A percentile compares a stretch with the other conserved stretches of the same genome.
phyloP scores from a whole-genome alignment of 306 rosid genomes.

The Sicyos baderoa region DNA sequence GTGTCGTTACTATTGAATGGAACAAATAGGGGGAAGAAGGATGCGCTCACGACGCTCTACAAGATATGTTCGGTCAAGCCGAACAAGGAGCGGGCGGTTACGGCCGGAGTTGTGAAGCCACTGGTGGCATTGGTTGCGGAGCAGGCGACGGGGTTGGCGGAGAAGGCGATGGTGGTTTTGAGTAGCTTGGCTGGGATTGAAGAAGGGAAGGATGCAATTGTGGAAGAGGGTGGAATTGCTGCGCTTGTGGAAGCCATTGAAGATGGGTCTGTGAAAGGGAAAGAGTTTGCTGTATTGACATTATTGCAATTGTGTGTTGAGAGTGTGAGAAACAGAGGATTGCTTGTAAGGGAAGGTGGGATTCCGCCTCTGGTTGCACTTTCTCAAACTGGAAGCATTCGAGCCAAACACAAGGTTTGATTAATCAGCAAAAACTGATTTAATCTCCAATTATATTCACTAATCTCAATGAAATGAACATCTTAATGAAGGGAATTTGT shows the following conservation, averaged over 20 bases:
- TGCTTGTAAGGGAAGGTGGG: conserved; percentile 87
- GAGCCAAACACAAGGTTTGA: conserved; percentile 81
- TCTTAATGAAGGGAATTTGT: background rate
- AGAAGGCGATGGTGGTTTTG: conserved; percentile 93
- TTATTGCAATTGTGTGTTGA: conserved; percentile 68
- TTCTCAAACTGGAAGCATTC: conserved; percentile 64
- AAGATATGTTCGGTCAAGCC: conserved; percentile 73
- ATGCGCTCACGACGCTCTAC: conserved; percentile 70
- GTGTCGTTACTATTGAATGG: conserved; percentile 69
- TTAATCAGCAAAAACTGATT: background rate
- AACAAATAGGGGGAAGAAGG: conserved; percentile 77
- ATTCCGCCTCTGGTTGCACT: conserved; percentile 89
- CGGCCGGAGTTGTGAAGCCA: conserved; percentile 85
- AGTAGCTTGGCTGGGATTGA: conserved; percentile 61
- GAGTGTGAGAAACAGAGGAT: conserved; percentile 61
- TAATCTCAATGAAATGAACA: background rate
- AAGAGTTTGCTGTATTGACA: conserved; percentile 76
- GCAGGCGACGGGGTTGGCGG: conserved; percentile 74
- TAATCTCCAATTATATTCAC: background rate
- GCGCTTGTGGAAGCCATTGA: conserved; percentile 86
- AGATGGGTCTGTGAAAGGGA: conserved; percentile 78
- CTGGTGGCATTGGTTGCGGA: conserved; percentile 65
- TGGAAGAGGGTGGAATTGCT: conserved; percentile 80
- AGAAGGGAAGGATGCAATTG: conserved; percentile 73
- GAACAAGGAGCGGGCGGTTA: conserved; percentile 81